phyloP scores from a whole-genome alignment of 2,329 filamentous ascomycete genomes.

The Hypoxylon sp. region DNA sequence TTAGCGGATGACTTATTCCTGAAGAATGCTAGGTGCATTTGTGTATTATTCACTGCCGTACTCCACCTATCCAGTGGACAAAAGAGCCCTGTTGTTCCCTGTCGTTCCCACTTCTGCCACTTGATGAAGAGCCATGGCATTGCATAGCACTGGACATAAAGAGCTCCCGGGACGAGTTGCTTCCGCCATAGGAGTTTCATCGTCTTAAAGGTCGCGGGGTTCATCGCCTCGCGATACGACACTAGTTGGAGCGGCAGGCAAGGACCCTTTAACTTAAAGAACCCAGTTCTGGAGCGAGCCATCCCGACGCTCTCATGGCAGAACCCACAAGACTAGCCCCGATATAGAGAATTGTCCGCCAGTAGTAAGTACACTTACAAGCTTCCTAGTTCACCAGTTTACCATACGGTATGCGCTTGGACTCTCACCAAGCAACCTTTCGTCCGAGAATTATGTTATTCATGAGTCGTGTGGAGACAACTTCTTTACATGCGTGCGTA shows the following conservation, averaged over 20 bases:
- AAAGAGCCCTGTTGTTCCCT: conserved; percentile 25
- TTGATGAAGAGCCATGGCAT: conserved; percentile 14
- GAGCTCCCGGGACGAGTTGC: conserved; percentile 20
- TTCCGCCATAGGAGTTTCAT: conserved; percentile 37
- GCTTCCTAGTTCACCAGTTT: not conserved
- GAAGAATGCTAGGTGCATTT: conserved; percentile 33
- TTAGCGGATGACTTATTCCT: conserved; percentile 28
- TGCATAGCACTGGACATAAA: conserved; percentile 16
- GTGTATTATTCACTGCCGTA: conserved; percentile 19
- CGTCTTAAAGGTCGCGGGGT: conserved; percentile 34
- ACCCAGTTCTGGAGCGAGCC: conserved; percentile 10
- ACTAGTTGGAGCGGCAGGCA: conserved; percentile 19
- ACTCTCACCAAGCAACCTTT: conserved; percentile 1
- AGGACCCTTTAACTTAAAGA: conserved; percentile 26
- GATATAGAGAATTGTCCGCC: conserved; percentile 41
- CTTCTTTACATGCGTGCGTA: conserved; percentile 18
- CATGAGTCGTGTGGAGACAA: conserved; percentile 14
- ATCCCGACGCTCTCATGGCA: not conserved
- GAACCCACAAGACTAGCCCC: conserved; percentile 39
- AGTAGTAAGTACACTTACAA: conserved; percentile 23
- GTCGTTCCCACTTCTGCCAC: conserved; percentile 27
- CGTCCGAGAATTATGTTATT: conserved; percentile 15
- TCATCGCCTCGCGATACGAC: conserved; percentile 35
- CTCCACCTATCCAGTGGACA: conserved; percentile 28
- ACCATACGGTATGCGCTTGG: conserved; percentile 15